A percentile compares a stretch with the other conserved stretches of the same genome.
These are phyloP conservation scores for Ceriops tagal DNA, from an alignment of 345 rosid species.

Conservation along the genomic window DNA sequence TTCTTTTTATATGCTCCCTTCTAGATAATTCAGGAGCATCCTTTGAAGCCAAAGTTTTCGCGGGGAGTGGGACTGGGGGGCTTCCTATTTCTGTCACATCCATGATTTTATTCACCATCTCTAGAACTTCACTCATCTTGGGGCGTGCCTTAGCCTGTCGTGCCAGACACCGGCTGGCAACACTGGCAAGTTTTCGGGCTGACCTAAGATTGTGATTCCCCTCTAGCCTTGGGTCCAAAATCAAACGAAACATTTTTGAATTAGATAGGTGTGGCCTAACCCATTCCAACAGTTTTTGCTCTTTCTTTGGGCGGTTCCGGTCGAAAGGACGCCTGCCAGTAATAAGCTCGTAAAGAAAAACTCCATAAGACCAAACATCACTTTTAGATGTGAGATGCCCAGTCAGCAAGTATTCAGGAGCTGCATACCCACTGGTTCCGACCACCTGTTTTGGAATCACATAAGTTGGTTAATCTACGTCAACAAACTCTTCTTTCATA, in stretches of 20 bases:
- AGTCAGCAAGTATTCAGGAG: slow-evolving; percentile 83
- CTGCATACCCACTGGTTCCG: slow-evolving; percentile 94
- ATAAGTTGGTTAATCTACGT: background rate
- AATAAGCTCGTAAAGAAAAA: slow-evolving; percentile 85
- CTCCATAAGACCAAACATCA: slow-evolving; percentile 90
- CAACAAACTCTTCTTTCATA: background rate
- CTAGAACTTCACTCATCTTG: slow-evolving; percentile 72
- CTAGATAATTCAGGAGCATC: slow-evolving; percentile 37
- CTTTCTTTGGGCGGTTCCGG: slow-evolving; percentile 72
- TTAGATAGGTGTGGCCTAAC: slow-evolving; percentile 75
- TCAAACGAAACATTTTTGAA: slow-evolving; percentile 58
- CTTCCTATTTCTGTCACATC: slow-evolving; percentile 42
- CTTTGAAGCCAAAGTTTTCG: slow-evolving; percentile 32
- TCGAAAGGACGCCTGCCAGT: slow-evolving; percentile 89
- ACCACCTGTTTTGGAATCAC: slow-evolving; percentile 53
- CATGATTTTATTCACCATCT: slow-evolving; percentile 59
- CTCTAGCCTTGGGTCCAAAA: slow-evolving; percentile 79
- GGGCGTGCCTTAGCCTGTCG: slow-evolving; percentile 66
- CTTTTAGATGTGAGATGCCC: slow-evolving; percentile 81
- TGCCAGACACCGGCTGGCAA: slow-evolving; percentile 79
- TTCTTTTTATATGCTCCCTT: slow-evolving; percentile 45
- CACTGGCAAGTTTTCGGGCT: slow-evolving; percentile 64
- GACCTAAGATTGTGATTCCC: slow-evolving; percentile 63
- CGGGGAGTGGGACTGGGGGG: slow-evolving; percentile 29
- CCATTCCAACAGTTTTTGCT: slow-evolving; percentile 91